These are phyloP conservation scores for Zygotorulaspora sp. DNA, from an alignment of 805 yeast species.

Conservation along the genomic window DNA sequence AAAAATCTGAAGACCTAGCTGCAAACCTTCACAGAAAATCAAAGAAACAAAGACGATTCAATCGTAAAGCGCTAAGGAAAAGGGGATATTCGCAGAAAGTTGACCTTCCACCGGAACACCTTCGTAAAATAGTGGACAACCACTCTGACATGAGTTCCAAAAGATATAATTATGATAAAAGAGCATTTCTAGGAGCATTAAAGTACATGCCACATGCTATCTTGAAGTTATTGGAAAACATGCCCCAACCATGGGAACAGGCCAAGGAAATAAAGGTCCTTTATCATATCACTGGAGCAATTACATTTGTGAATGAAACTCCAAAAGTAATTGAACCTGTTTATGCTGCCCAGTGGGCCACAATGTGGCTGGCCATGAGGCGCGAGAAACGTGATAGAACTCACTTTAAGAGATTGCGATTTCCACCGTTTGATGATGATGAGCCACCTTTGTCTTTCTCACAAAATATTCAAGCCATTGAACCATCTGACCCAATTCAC, in stretches of 20 bases:
- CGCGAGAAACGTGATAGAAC: constrained; percentile 86
- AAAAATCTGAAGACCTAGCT: constrained; percentile 14
- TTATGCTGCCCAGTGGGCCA: constrained; percentile 92
- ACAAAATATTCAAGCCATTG: constrained; percentile 71
- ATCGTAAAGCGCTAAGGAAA: constrained; percentile 39
- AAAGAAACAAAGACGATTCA: constrained; percentile 26
- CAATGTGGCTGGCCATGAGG: constrained; percentile 89
- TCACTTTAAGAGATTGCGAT: constrained; percentile 85
- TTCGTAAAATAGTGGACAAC: constrained; percentile 74
- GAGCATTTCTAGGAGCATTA: constrained; percentile 83
- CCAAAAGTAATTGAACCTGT: constrained; percentile 92
- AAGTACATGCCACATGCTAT: constrained; percentile 96
- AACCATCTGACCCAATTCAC: constrained; percentile 66
- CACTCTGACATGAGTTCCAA: constrained; percentile 82
- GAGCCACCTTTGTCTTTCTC: constrained; percentile 85
- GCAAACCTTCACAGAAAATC: constrained; percentile 8
- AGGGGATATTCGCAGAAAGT: constrained; percentile 57
- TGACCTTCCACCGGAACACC: constrained; percentile 91
- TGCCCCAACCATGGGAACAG: constrained; percentile 99
- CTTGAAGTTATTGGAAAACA: constrained; percentile 80
- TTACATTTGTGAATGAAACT: constrained; percentile 87
- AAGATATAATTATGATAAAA: constrained; percentile 75
- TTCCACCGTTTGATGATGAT: constrained; percentile 97
- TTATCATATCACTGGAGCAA: constrained; percentile 89
- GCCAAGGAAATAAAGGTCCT: constrained; percentile 79